Conservation (phyloP, 78 protist species). For the Polysphondylium violaceum region DNA sequence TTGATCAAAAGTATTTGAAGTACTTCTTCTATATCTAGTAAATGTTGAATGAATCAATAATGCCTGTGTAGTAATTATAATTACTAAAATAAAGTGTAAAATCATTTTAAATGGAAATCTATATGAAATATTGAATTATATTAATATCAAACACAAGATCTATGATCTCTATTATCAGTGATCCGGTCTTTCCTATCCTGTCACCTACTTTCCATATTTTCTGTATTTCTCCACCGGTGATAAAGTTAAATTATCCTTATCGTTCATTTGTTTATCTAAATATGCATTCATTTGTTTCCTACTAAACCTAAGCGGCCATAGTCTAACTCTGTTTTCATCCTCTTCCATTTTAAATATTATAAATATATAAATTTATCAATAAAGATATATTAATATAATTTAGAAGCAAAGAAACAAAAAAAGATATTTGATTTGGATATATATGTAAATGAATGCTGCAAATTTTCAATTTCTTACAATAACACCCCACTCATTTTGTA, state of each 20-base stretch:
- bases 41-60: constrained; percentile 1
- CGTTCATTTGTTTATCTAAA: background rate
- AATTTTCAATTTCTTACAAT: no score
- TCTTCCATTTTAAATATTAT: no score
- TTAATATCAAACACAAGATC: background rate
- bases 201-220: background rate
- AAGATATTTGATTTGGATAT: no score
- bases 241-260: background rate
- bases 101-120: constrained; percentile 5
- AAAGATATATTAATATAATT: no score
- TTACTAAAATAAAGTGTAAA: background rate
- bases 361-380: no score
- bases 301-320: no score
- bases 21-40: background rate
- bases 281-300: no score
- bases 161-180: background rate
- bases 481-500: no score
- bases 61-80: background rate
- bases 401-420: no score
- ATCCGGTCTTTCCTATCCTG: no score
- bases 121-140: background rate
- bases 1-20: background rate
- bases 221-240: background rate
- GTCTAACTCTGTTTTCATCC: no score
- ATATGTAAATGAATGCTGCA: no score